Percentiles rank a stretch among this genome's conserved stretches.
These are phyloP conservation scores for Aphanomyces stellatus DNA, from an alignment of 352 stramenopile species.

Conservation along the genomic window DNA sequence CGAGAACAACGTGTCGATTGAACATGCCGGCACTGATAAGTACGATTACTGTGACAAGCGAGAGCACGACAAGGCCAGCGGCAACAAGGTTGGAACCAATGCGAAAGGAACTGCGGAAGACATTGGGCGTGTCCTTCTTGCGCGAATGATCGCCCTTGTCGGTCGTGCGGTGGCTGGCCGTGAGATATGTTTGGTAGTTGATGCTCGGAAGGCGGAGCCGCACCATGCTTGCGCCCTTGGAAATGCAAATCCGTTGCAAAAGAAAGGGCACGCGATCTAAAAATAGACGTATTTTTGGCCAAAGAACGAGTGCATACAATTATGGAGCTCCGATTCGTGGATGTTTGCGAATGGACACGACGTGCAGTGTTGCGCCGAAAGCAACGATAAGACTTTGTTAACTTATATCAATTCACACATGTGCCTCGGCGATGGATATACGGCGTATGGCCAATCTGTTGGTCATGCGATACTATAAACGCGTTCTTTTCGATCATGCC, in stretches of 20 bases:
- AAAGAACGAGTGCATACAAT: not conserved
- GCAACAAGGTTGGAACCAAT: slow-evolving; percentile 10
- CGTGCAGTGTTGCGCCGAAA: not conserved
- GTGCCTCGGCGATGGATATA: not conserved
- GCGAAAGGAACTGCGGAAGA: not conserved
- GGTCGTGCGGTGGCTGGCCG: no score
- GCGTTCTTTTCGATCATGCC: no score
- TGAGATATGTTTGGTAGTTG: no score
- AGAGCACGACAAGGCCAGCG: not conserved
- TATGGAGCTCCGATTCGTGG: no score
- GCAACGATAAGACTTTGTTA: not conserved
- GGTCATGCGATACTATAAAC: no score
- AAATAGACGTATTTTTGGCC: not conserved
- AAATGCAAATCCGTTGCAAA: not conserved
- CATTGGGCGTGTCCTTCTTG: no score
- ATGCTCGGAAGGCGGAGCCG: no score
- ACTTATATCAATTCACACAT: not conserved
- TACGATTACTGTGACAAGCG: not conserved
- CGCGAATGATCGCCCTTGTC: no score
- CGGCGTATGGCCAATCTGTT: no score
- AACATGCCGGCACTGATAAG: slow-evolving; percentile 9
- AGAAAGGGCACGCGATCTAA: not conserved
- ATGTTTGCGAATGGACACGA: no score
- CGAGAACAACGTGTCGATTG: not conserved
- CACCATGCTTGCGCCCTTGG: not conserved